Evolutionary conservation across 108 stramenopile genomes (phyloP).

Genomic region (Schizochytrium sp.): DNA sequence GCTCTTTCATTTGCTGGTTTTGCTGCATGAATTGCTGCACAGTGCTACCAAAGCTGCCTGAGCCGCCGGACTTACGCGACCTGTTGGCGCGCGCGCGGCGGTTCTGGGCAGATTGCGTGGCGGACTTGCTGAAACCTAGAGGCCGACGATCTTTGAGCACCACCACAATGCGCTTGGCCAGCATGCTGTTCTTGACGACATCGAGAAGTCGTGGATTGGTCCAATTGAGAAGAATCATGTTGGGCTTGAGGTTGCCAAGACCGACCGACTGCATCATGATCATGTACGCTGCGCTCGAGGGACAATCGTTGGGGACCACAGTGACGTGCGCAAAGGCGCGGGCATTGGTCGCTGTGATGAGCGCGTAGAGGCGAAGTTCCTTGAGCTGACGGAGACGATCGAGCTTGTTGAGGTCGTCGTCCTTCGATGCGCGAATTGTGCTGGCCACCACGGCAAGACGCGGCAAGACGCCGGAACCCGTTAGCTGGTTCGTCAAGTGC

Average conservation of each 20-base stretch:
- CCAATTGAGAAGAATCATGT: not conserved
- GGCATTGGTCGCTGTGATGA: not conserved
- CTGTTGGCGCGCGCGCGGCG: not conserved
- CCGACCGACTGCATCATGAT: slow-evolving; percentile 5
- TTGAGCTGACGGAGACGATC: not conserved
- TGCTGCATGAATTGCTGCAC: too few relatives aligned
- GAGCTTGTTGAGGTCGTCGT: not conserved
- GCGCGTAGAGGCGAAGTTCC: not conserved
- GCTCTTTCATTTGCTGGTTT: too few relatives aligned
- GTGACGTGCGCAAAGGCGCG: not conserved
- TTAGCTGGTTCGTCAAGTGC: not conserved
- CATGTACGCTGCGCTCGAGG: not conserved
- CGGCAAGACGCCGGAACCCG: not conserved
- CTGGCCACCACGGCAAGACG: not conserved
- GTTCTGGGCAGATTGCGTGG: not conserved
- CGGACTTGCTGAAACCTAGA: not conserved
- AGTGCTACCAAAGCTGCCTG: not conserved
- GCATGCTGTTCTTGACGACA: not conserved
- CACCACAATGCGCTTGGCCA: not conserved
- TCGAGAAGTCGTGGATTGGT: not conserved
- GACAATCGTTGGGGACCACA: not conserved
- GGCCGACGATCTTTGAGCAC: not conserved
- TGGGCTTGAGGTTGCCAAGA: not conserved
- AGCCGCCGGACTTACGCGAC: not conserved
- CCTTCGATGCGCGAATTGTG: not conserved